A percentile compares a stretch with the other conserved stretches of the same genome.
These are phyloP conservation scores for Westerdykella aurantiaca DNA, from an alignment of 2,329 filamentous ascomycete genomes.

Conservation along the genomic window DNA sequence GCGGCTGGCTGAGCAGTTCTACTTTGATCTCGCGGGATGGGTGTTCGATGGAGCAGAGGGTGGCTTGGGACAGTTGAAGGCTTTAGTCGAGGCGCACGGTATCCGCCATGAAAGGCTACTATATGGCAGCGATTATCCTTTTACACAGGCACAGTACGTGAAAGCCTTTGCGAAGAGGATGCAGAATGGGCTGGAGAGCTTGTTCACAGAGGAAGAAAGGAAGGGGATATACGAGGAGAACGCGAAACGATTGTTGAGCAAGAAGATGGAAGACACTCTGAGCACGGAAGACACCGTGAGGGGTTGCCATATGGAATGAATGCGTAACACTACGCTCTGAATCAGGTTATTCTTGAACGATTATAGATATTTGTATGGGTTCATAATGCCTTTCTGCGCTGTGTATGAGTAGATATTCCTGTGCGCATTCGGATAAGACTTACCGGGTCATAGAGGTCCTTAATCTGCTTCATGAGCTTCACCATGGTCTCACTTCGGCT, in stretches of 20 bases:
- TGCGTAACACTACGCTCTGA: too few species aligned
- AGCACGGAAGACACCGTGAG: too few species aligned
- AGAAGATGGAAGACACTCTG: constrained; percentile 1
- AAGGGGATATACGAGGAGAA: constrained; percentile 37
- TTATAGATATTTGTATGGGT: constrained; percentile 91
- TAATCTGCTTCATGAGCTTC: constrained; percentile 89
- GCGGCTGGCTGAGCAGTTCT: constrained; percentile 41
- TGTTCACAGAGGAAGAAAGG: constrained; percentile 35
- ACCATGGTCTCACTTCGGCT: constrained; percentile 85
- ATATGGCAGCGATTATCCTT: constrained; percentile 52
- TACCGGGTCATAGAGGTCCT: constrained; percentile 89
- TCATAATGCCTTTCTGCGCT: constrained; percentile 89
- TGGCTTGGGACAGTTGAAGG: constrained; percentile 42
- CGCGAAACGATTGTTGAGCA: constrained; percentile 29
- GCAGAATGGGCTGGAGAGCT: constrained; percentile 37
- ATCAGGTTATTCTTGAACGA: neutral
- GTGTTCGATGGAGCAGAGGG: constrained; percentile 35
- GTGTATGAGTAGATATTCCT: constrained; percentile 10
- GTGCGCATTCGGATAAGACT: constrained; percentile 36
- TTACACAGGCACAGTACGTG: constrained; percentile 39
- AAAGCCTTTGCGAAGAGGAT: constrained; percentile 37
- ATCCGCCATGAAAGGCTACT: constrained; percentile 38
- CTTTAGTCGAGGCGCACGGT: constrained; percentile 41
- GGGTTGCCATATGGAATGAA: too few species aligned
- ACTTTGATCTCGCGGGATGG: constrained; percentile 51